These are phyloP conservation scores for Cercospora beticola DNA, from an alignment of 2,329 filamentous ascomycete species.

Conservation along the genomic window DNA sequence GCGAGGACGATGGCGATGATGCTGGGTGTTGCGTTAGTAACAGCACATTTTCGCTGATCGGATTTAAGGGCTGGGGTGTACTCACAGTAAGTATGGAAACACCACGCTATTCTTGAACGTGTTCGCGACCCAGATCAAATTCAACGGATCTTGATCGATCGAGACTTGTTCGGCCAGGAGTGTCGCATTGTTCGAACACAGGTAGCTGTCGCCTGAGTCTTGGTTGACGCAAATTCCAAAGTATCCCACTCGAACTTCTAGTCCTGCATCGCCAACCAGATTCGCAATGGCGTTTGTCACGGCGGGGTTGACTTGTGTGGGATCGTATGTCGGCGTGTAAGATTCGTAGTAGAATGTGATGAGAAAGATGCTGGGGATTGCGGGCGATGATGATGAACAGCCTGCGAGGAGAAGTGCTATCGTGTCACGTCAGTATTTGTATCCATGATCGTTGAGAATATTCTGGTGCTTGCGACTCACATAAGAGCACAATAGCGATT, in stretches of 20 bases:
- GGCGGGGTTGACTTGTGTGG: slow-evolving; percentile 86
- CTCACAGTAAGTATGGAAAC: slow-evolving; percentile 92
- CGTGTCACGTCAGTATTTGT: slow-evolving; percentile 15
- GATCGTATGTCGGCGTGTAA: slow-evolving; percentile 78
- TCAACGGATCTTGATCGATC: slow-evolving; percentile 91
- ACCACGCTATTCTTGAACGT: slow-evolving; percentile 99
- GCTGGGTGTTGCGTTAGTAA: slow-evolving; percentile 47
- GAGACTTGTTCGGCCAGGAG: slow-evolving; percentile 84
- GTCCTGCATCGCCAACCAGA: slow-evolving; percentile 78
- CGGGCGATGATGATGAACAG: slow-evolving; percentile 91
- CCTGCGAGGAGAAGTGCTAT: slow-evolving; percentile 87
- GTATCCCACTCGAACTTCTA: slow-evolving; percentile 93
- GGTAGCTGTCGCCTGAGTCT: slow-evolving; percentile 76
- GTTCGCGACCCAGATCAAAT: slow-evolving; percentile 92
- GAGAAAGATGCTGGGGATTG: slow-evolving; percentile 94
- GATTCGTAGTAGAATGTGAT: slow-evolving; percentile 95
- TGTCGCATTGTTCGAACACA: slow-evolving; percentile 97
- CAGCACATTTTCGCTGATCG: background rate
- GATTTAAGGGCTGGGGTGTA: background rate
- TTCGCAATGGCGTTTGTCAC: slow-evolving; percentile 82
- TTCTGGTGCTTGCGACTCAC: slow-evolving; percentile 56
- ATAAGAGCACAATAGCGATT: slow-evolving; percentile 88
- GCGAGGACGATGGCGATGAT: slow-evolving; percentile 98
- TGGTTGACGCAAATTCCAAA: slow-evolving; percentile 97
- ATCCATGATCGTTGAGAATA: background rate